These are phyloP conservation scores for Pythium volutum DNA, from an alignment of 352 stramenopile genomes.

Conservation along the genomic window DNA sequence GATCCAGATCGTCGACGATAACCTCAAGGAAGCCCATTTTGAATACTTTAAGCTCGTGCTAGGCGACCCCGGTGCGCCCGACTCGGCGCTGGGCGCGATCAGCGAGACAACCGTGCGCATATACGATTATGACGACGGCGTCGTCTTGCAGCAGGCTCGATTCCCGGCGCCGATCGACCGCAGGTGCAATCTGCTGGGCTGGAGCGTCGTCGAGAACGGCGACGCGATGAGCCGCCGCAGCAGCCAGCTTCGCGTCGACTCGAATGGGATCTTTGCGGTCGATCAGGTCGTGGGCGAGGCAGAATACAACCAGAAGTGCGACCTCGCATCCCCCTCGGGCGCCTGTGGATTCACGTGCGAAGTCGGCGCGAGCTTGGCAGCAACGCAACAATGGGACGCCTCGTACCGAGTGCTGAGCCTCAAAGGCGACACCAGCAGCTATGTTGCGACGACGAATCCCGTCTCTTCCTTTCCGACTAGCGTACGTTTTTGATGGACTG, in stretches of 20 bases:
- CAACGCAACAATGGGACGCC: slow-evolving; percentile 10
- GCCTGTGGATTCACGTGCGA: slow-evolving; percentile 53
- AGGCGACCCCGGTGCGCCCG: slow-evolving; percentile 23
- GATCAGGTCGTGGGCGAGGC: slow-evolving; percentile 53
- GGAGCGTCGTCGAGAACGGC: slow-evolving; percentile 57
- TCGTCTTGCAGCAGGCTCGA: slow-evolving; percentile 21
- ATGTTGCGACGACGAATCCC: slow-evolving; percentile 31
- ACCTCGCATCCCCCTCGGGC: slow-evolving; percentile 49
- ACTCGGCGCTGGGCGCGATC: slow-evolving; percentile 32
- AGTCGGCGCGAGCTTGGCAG: slow-evolving; percentile 34
- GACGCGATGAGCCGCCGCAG: slow-evolving; percentile 3
- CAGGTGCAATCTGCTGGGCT: slow-evolving; percentile 32
- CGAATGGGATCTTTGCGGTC: slow-evolving; percentile 52
- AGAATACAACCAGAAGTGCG: slow-evolving; percentile 69
- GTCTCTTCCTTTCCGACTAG: slow-evolving; percentile 40
- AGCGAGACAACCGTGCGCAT: slow-evolving; percentile 41
- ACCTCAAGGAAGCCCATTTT: slow-evolving; percentile 43
- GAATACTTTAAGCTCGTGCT: slow-evolving; percentile 47
- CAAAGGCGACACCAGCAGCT: slow-evolving; percentile 30
- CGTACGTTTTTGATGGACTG: slow-evolving; percentile 21
- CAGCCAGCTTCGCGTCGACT: slow-evolving; percentile 38
- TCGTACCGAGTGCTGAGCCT: slow-evolving; percentile 40
- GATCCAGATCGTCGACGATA: slow-evolving; percentile 48
- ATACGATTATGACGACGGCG: slow-evolving; percentile 59
- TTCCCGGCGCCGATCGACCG: slow-evolving; percentile 25